A percentile compares a stretch with the other conserved stretches of the same genome.
phyloP scores from a whole-genome alignment of 768 basidiomycete genomes.

The Candolleomyces eurysporus region DNA sequence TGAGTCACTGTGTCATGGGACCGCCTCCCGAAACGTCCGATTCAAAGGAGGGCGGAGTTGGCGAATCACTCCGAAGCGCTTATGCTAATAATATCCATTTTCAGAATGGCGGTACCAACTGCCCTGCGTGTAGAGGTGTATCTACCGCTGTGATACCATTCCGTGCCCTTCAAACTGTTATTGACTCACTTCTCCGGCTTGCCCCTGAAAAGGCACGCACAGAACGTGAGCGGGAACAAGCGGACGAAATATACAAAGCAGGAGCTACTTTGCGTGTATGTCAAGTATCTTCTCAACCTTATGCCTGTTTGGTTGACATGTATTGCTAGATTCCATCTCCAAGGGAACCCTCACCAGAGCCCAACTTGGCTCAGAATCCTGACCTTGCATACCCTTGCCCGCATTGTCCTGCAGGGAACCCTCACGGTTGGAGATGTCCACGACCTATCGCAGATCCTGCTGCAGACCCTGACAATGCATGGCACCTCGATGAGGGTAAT shows the following conservation, averaged over 20 bases:
- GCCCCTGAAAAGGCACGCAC: slow-evolving; percentile 68
- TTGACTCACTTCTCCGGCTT: slow-evolving; percentile 69
- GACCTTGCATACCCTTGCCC: slow-evolving; percentile 80
- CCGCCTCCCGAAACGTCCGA: background rate
- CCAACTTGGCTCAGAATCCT: slow-evolving; percentile 58
- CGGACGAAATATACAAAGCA: slow-evolving; percentile 73
- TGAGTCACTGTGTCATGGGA: slow-evolving; percentile 2
- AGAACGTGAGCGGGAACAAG: slow-evolving; percentile 72
- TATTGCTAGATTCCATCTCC: slow-evolving; percentile 66
- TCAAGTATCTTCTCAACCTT: slow-evolving; percentile 2
- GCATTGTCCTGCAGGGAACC: slow-evolving; percentile 68
- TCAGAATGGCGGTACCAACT: slow-evolving; percentile 83
- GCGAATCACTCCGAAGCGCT: background rate
- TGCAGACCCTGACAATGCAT: slow-evolving; percentile 66
- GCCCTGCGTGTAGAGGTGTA: slow-evolving; percentile 75
- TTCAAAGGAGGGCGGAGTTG: background rate
- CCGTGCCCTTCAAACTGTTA: slow-evolving; percentile 66
- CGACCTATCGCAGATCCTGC: slow-evolving; percentile 74
- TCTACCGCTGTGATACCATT: slow-evolving; percentile 71
- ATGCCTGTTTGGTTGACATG: slow-evolving; percentile 7
- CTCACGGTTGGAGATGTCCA: slow-evolving; percentile 80
- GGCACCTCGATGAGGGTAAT: slow-evolving; percentile 72
- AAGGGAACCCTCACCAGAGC: slow-evolving; percentile 73
- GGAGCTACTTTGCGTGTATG: slow-evolving; percentile 64
- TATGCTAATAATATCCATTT: background rate